Evolutionary conservation across 2,329 filamentous ascomycete genomes (phyloP), one percentile per base, ranked within the genome.

Genomic region (Parascedosporium putredinis): DNA sequence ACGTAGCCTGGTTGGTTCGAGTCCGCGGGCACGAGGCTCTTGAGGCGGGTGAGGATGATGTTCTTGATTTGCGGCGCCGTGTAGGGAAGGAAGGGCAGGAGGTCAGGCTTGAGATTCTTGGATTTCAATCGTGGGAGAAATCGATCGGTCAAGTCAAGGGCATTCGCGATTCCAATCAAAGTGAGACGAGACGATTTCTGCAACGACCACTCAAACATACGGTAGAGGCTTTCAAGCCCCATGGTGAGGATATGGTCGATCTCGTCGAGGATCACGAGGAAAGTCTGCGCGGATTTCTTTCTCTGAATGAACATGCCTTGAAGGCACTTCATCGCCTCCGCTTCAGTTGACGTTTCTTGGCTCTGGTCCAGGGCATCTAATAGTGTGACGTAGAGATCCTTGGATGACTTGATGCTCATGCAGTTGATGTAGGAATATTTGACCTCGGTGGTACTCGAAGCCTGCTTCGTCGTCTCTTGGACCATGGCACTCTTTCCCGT

Each of bases 401-500:
- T 83, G 2, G 89, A 87, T 29, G 82, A 88, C 60, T 93, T 94
- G 66, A 96, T 83, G 66, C 90, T 95, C 83, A 96, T 96, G 67
- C 93, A 98, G 64, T 98, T 98, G 73, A 98, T 77, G 60, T 90
- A 91, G 2, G 83, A 82, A 49, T 83, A 81, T 58, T 79, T 81
- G 49, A 93, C 71, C 3, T 70, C 64, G 14, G 74, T 68, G 29
- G 70, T 68, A 3, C 69, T 62, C 9, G 70, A 68, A 45, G 84
- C 67, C 40, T 80, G 72, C 45, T 79, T 70, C 45, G 85, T 85
- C 47, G 95, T 79, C 62, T 94, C 84, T 54, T 83, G 83, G 54
- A 97, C 81, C 73, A 97, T 84, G 25, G 93, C 93, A 64, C 90
- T 97, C 70, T 98, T 98, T 50, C 93, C 93, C 0, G 93, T 98